These are phyloP conservation scores for Priceomyces castillae DNA, from an alignment of 805 yeast species.

Conservation along the genomic window DNA sequence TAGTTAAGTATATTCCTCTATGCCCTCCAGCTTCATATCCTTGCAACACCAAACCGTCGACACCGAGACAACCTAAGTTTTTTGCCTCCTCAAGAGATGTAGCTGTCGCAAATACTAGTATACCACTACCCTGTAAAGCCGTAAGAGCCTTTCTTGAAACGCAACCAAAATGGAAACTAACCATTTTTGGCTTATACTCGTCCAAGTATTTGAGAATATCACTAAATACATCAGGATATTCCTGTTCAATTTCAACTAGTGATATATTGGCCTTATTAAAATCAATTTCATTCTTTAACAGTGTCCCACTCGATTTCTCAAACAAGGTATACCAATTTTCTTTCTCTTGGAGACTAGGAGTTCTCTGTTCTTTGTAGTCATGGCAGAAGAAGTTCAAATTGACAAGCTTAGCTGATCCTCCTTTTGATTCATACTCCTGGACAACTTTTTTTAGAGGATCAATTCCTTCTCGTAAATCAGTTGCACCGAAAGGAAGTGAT, in stretches of 20 bases:
- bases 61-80: constrained; percentile 24
- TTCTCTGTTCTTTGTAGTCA: constrained; percentile 18
- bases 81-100: constrained; percentile 46
- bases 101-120: constrained; percentile 45
- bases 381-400: constrained; percentile 51
- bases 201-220: constrained; percentile 17
- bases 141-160: constrained; percentile 33
- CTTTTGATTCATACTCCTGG: constrained; percentile 14
- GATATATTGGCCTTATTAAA: constrained; percentile 26
- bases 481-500: constrained; percentile 40
- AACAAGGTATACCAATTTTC: constrained; percentile 23
- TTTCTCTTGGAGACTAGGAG: constrained; percentile 15
- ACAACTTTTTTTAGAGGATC: constrained; percentile 12
- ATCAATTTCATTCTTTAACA: constrained; percentile 5
- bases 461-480: constrained; percentile 24
- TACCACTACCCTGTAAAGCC: constrained; percentile 33
- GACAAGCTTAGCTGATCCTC: constrained; percentile 19
- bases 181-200: constrained; percentile 37
- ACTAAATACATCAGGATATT: constrained; percentile 13
- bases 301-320: constrained; percentile 7
- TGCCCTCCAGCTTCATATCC: constrained; percentile 70
- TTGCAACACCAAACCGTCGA: constrained; percentile 52
- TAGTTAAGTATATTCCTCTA: constrained; percentile 45
- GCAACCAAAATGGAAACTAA: constrained; percentile 55
- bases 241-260: constrained; percentile 26